Evolutionary conservation across 352 stramenopile species (phyloP), one percentile per base, ranked within the genome.

Genomic region (Pythium coloratum): DNA sequence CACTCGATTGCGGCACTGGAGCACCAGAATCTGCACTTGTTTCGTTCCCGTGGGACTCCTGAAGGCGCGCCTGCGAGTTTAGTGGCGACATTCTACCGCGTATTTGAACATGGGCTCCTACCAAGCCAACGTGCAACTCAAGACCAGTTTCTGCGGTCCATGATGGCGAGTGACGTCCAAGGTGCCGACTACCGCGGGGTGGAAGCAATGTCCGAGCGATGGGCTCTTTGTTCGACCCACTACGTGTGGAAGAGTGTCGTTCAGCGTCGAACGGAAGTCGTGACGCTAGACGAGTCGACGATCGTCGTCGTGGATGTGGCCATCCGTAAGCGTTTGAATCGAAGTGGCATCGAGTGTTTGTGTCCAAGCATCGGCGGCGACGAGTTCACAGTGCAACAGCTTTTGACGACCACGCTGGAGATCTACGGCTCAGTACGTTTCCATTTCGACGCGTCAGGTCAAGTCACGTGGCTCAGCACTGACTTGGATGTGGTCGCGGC

Each of bases 401-500:
- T 89, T 12, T 72, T 86, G 9, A 60, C 70, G 14, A 68, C 53
- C 14, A 51, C 71, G 46, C 72, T 90, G 12, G 38, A 75, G 20
- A 66, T 81, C 1, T 62, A 72, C 1, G 77, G 78, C 14, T 77
- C 76, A 51, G 82, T 87, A 51, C 69, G 63, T 46, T 88, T 88
- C 63, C 57, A 81, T 14, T 83, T 89, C 34, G 77, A 86, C 34
- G 26, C 30, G 28, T 71, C 67, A 28, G 55, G 44, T 16, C 32
- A 64, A 30, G 55, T 86, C 24, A 85, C 67, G 49, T 88, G 76
- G 78, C 77, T 88, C 38, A 78, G 78, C 36, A 72, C 76, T 24
- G 78, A 90, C 56, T 77, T 80, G 69, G 76, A 90, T 69, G 77
- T 89, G 57, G 67, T 89, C 26, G 44, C 32, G 5, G 82, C 70